Evolutionary conservation across 1,139 yeast genomes (phyloP), one percentile per base, ranked within the genome.

Genomic region (Chernovozyma sophiae-reginae): DNA sequence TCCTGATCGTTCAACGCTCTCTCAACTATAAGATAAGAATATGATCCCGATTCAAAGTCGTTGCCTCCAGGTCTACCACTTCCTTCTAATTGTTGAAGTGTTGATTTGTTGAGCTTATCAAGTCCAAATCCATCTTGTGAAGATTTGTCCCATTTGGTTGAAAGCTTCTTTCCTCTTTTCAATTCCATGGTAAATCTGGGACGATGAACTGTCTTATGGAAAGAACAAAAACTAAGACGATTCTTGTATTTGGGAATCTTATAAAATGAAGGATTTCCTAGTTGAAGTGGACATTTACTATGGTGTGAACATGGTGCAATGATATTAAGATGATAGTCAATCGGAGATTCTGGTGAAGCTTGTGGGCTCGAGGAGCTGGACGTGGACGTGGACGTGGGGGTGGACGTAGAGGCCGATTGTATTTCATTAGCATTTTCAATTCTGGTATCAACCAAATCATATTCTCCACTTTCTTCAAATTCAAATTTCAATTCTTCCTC

Each of bases 301-400:
- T 89, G 97, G 56, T 92, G 97, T 0, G 95, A 63, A 54, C 97
- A 92, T 3, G 98, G 98, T 0, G 96, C 96, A 23, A 92, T 52
- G 10, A 90, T 72, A 37, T 72, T 72, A 31, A 84, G 49, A 46
- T 81, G 80, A 49, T 72, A 81, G 45, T 72, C 72, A 3, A 66
- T 63, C 8, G 29, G 12, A 26, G 29, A 16, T 16, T 13, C 17
- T 16, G 29, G 29, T 12, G 12, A 30, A n/a, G 25, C 4, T 27
- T 31, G 32, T 14, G 25, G 23, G 31, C 23, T n/a, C 23, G 6
- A 10, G 29, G 17, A 26, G 10, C 12, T 26, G 6, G 17, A 26
- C n/a, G n/a, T n/a, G n/a, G n/a, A n/a, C n/a, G n/a, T n/a, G n/a
- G n/a, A n/a, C n/a, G n/a, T n/a, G n/a, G n/a, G n/a, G n/a, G n/a